Conservation (phyloP, 208 protist genomes). For the Leishmania turanica region DNA sequence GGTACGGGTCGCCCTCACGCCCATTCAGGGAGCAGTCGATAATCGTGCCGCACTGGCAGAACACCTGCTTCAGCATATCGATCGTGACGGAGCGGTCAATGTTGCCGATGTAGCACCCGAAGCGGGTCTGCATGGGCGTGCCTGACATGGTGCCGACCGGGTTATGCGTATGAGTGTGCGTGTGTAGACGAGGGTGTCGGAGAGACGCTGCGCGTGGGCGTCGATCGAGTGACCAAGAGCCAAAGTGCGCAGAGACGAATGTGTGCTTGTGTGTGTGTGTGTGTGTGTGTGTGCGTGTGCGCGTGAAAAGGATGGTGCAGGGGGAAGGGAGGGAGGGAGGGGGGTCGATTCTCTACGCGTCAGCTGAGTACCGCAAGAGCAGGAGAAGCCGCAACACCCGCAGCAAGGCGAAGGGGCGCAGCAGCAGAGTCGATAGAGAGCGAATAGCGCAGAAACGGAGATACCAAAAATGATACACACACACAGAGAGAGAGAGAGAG, state of each 20-base stretch:
- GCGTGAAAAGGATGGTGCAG: neutral
- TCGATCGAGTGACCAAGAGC: neutral
- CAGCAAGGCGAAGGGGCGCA: neutral
- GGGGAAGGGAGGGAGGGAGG: too few relatives aligned
- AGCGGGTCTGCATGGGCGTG: slow-evolving; percentile 53
- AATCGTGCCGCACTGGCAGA: slow-evolving; percentile 82
- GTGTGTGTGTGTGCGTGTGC: neutral
- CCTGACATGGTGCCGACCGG: slow-evolving; percentile 20
- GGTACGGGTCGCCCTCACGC: slow-evolving; percentile 73
- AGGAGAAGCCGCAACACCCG: neutral
- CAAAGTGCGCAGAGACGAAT: neutral
- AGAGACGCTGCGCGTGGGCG: neutral
- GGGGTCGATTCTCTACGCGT: neutral
- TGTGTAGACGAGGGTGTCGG: neutral
- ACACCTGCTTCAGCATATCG: slow-evolving; percentile 80
- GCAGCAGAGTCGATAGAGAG: neutral
- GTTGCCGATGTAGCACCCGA: slow-evolving; percentile 87
- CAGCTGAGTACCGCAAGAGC: neutral
- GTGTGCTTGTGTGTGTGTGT: neutral
- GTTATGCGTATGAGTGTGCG: neutral
- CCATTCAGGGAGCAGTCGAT: slow-evolving; percentile 89
- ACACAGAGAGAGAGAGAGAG: too few relatives aligned
- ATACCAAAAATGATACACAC: too few relatives aligned
- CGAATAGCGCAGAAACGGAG: neutral
- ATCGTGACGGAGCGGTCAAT: slow-evolving; percentile 83